Conservation (phyloP, 805 yeast genomes). For the Spathaspora sp. region DNA sequence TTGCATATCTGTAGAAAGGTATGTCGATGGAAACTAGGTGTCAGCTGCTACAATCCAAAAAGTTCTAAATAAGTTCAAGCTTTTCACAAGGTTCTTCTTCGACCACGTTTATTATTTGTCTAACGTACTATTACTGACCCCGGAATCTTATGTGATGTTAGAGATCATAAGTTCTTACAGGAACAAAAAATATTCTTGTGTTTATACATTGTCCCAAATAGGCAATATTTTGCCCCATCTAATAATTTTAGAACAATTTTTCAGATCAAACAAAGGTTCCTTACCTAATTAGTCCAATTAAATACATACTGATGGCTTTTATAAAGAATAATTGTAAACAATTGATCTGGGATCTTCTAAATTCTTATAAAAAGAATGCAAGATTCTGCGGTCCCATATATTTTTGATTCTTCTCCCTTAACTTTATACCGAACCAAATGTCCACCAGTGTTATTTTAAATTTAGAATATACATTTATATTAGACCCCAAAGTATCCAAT, state of each 20-base stretch:
- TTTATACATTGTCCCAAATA: neutral
- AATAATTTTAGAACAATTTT: neutral
- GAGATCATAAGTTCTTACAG: too few species aligned
- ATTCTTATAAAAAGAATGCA: neutral
- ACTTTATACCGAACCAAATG: neutral
- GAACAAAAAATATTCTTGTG: too few species aligned
- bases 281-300: neutral
- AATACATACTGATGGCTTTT: neutral
- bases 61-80: too few species aligned
- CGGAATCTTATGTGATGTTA: too few species aligned
- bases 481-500: conserved; percentile 8
- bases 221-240: neutral
- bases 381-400: neutral
- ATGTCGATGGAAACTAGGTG: too few species aligned
- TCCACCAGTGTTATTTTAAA: conserved; percentile 4
- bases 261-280: neutral
- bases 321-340: neutral
- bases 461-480: conserved; percentile 9
- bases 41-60: too few species aligned
- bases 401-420: neutral
- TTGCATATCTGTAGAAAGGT: too few species aligned
- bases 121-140: too few species aligned
- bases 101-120: too few species aligned
- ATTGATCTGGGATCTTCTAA: neutral
- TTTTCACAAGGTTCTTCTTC: too few species aligned